Percentiles rank a stretch among this genome's conserved stretches.
These are phyloP conservation scores for Inga leiocalycina DNA, from an alignment of 306 rosid species.

Conservation along the genomic window DNA sequence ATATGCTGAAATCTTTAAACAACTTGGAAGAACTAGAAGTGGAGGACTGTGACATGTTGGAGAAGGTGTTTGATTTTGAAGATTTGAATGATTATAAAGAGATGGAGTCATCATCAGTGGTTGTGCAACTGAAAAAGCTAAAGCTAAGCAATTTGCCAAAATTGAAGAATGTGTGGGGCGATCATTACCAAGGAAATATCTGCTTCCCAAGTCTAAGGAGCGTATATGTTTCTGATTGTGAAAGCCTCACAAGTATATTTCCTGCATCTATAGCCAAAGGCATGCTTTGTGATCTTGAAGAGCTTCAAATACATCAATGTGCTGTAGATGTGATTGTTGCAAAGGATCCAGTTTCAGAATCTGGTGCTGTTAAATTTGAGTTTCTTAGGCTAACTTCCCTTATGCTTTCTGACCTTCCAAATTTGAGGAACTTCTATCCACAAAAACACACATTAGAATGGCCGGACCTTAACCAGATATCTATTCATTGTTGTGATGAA, in stretches of 20 bases:
- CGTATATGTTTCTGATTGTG: no score
- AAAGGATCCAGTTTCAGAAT: background rate
- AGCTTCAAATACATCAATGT: rapidly evolving
- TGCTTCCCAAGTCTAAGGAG: no score
- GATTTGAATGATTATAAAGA: no score
- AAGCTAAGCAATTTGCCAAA: no score
- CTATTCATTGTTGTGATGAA: background rate
- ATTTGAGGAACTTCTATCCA: background rate
- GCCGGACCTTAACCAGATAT: background rate
- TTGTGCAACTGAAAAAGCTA: no score
- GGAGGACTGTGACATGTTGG: no score
- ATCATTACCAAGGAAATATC: no score
- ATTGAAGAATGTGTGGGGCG: no score
- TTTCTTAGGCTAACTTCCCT: background rate
- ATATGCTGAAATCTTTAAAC: no score
- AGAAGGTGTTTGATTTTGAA: no score
- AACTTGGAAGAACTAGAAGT: no score
- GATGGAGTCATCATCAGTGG: no score
- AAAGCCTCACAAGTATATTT: background rate
- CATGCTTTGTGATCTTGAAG: background rate
- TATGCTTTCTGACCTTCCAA: background rate
- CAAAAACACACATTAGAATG: background rate
- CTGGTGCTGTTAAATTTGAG: background rate
- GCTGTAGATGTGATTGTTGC: background rate
- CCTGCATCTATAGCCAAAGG: background rate